A percentile compares a stretch with the other conserved stretches of the same genome.
phyloP scores from a whole-genome alignment of 2,329 filamentous ascomycete genomes.

The Fusarium longipes region DNA sequence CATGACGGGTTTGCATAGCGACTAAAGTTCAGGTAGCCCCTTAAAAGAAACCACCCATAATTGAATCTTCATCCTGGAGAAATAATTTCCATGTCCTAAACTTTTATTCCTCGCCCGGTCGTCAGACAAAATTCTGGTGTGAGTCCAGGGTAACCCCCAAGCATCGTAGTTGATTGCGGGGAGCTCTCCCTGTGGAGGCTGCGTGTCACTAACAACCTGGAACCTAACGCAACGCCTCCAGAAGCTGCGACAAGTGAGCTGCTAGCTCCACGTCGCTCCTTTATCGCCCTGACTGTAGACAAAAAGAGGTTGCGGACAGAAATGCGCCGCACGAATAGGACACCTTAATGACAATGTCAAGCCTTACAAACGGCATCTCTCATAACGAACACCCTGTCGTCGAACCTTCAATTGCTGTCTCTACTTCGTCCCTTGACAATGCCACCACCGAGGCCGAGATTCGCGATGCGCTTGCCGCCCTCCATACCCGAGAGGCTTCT shows the following conservation, averaged over 20 bases:
- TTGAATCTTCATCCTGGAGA: not conserved
- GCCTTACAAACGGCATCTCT: slow-evolving; percentile 58
- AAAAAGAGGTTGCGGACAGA: slow-evolving; percentile 48
- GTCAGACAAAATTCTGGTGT: too few species aligned
- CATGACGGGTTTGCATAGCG: slow-evolving; percentile 31
- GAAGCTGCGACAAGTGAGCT: slow-evolving; percentile 27
- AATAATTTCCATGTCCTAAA: not conserved
- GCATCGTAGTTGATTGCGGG: slow-evolving; percentile 29
- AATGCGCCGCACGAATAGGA: slow-evolving; percentile 57
- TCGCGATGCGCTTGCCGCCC: slow-evolving; percentile 77
- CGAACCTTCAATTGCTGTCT: slow-evolving; percentile 33
- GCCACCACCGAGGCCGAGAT: slow-evolving; percentile 83
- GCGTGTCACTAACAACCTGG: slow-evolving; percentile 43
- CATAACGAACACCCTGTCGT: slow-evolving; percentile 50
- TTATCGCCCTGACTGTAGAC: slow-evolving; percentile 23
- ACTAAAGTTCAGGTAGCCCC: not conserved
- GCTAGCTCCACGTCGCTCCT: slow-evolving; percentile 27
- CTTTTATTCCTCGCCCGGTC: not conserved
- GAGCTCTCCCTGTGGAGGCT: slow-evolving; percentile 32
- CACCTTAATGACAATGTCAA: slow-evolving; percentile 59
- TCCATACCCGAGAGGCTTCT: slow-evolving; percentile 79
- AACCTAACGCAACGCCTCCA: slow-evolving; percentile 10
- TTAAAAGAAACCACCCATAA: not conserved
- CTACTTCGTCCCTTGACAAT: slow-evolving; percentile 66
- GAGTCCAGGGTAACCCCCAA: slow-evolving; percentile 37